phyloP scores from a whole-genome alignment of 2,329 filamentous ascomycete genomes.

The Epichloe gansuensis region DNA sequence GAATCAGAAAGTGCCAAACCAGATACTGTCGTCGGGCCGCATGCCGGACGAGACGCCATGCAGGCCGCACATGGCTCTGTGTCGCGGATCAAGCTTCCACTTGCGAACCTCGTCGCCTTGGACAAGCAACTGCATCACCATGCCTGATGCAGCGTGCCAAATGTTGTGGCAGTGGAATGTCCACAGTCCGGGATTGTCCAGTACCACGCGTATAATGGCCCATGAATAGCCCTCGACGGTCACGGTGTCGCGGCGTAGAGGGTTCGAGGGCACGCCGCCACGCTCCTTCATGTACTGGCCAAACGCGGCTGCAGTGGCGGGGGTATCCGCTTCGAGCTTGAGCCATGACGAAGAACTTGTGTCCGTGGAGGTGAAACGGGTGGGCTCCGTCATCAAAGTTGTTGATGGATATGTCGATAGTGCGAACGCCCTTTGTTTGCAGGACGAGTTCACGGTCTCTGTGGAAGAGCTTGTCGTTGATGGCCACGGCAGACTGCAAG shows the following conservation, averaged over 20 bases:
- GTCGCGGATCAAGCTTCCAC: slow-evolving; percentile 15
- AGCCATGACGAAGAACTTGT: slow-evolving; percentile 38
- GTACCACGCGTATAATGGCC: slow-evolving; percentile 39
- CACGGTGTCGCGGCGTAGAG: slow-evolving; percentile 30
- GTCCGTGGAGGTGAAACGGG: slow-evolving; percentile 45
- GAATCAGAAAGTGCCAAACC: slow-evolving; percentile 21
- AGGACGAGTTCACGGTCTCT: slow-evolving; percentile 28
- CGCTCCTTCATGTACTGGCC: slow-evolving; percentile 13
- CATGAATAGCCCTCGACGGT: slow-evolving; percentile 42
- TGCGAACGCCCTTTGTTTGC: slow-evolving; percentile 37
- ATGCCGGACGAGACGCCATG: slow-evolving; percentile 20
- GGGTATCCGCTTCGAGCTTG: slow-evolving; percentile 24
- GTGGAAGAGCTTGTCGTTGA: slow-evolving; percentile 20
- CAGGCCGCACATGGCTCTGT: slow-evolving; percentile 17
- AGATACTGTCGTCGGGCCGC: slow-evolving; percentile 23
- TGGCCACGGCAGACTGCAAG: slow-evolving; percentile 9
- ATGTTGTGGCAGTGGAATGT: slow-evolving; percentile 46
- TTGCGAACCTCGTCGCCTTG: slow-evolving; percentile 15
- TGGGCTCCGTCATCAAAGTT: slow-evolving; percentile 39
- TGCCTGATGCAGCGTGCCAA: slow-evolving; percentile 46
- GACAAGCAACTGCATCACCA: slow-evolving; percentile 45
- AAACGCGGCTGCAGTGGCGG: slow-evolving; percentile 14
- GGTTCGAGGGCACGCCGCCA: slow-evolving; percentile 17
- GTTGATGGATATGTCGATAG: slow-evolving; percentile 47
- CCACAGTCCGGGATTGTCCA: slow-evolving; percentile 48